These are phyloP conservation scores for Podospora comata DNA, from an alignment of 495 filamentous ascomycete genomes.

Conservation along the genomic window DNA sequence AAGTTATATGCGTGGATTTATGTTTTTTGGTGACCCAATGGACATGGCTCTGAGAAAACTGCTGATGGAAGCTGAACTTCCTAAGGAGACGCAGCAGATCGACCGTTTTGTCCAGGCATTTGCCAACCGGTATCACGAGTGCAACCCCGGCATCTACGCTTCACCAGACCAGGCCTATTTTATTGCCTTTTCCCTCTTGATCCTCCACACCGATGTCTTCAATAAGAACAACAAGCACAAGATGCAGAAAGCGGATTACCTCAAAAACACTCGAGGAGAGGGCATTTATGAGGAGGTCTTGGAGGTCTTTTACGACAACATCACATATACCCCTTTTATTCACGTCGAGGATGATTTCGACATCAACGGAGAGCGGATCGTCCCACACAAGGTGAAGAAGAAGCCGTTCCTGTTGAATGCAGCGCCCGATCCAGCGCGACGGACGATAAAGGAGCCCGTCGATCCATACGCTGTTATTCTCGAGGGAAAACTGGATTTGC, in stretches of 20 bases:
- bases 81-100: constrained; percentile 97
- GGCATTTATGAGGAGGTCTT: constrained; percentile 89
- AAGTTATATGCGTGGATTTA: constrained; percentile 92
- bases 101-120: constrained; percentile 92
- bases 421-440: constrained; percentile 59
- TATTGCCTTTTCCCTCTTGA: constrained; percentile 92
- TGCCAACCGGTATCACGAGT: constrained; percentile 95
- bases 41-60: constrained; percentile 96
- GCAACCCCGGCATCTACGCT: constrained; percentile 93
- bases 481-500: constrained; percentile 75
- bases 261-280: constrained; percentile 88
- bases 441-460: constrained; percentile 73
- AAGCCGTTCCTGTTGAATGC: constrained; percentile 69
- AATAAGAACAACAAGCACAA: constrained; percentile 99
- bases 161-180: constrained; percentile 95
- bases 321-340: constrained; percentile 95
- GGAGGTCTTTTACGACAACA: constrained; percentile 97
- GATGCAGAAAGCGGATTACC: constrained; percentile 94
- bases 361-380: constrained; percentile 69
- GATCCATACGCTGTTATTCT: constrained; percentile 94
- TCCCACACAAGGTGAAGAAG: constrained; percentile 63
- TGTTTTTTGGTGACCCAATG: constrained; percentile 92
- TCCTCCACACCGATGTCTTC: constrained; percentile 96
- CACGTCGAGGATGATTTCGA: constrained; percentile 90
- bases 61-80: constrained; percentile 93